Evolutionary conservation across 768 basidiomycete species (phyloP).

Genomic region (Kwoniella pini): DNA sequence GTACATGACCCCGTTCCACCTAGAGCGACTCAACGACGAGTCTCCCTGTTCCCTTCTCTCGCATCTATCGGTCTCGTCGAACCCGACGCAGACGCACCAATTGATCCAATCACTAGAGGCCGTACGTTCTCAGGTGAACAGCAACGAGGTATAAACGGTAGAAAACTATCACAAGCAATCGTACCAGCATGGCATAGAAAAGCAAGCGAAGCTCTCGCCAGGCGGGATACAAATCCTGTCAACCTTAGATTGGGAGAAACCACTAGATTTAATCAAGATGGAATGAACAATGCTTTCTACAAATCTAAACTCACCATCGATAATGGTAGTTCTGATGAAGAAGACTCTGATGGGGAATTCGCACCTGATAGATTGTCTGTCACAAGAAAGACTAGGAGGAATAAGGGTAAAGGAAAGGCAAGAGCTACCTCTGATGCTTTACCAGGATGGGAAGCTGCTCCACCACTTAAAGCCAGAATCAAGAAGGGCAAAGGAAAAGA

Average conservation of each 20-base stretch:
- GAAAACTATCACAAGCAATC: constrained; percentile 25
- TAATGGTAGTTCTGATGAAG: constrained; percentile 24
- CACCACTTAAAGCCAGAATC: constrained; percentile 14
- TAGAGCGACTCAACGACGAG: constrained; percentile 14
- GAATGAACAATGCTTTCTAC: constrained; percentile 38
- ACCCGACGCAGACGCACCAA: constrained; percentile 16
- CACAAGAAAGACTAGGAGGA: constrained; percentile 7
- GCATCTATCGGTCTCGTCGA: constrained; percentile 21
- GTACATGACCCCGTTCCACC: constrained; percentile 12
- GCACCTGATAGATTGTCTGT: constrained; percentile 10
- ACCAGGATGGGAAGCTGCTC: constrained; percentile 35
- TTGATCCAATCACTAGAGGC: constrained; percentile 17
- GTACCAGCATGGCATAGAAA: constrained; percentile 36
- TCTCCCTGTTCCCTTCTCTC: constrained; percentile 25
- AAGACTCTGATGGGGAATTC: constrained; percentile 17
- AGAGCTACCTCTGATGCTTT: constrained; percentile 8
- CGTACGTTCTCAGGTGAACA: constrained; percentile 13
- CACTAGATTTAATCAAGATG: constrained; percentile 13
- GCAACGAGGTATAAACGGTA: constrained; percentile 33
- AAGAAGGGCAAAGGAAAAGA: constrained; percentile 14
- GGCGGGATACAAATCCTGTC: constrained; percentile 28
- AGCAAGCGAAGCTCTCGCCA: constrained; percentile 24
- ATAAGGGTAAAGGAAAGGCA: constrained; percentile 22
- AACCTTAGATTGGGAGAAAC: constrained; percentile 41
- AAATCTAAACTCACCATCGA: constrained; percentile 31